These are phyloP conservation scores for Globisporangium iwayamae DNA, from an alignment of 352 stramenopile genomes.

Conservation along the genomic window DNA sequence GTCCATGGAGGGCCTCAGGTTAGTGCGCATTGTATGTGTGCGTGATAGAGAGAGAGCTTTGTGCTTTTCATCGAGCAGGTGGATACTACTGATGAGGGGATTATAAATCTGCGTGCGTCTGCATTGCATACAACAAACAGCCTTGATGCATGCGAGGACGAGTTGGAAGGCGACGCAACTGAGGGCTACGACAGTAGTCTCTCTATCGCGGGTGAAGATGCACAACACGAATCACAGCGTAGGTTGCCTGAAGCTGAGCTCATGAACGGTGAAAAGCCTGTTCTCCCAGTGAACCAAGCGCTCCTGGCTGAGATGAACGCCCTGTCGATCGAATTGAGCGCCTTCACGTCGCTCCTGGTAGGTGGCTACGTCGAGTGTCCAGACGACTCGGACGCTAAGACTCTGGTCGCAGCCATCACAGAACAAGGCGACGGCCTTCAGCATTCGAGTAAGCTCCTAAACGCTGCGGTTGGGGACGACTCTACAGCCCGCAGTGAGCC, in stretches of 20 bases:
- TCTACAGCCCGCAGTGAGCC: not conserved
- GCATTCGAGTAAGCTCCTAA: not conserved
- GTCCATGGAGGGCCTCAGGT: constrained; percentile 19
- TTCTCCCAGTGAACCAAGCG: not conserved
- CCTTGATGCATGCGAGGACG: not conserved
- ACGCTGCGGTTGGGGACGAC: not conserved
- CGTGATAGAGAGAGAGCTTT: too few species aligned
- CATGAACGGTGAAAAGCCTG: not conserved
- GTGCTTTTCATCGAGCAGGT: too few species aligned
- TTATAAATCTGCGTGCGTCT: not conserved
- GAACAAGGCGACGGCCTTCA: not conserved
- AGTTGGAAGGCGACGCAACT: not conserved
- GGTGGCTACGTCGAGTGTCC: not conserved
- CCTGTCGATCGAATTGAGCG: constrained; percentile 26
- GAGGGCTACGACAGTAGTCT: not conserved
- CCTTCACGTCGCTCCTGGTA: constrained; percentile 17
- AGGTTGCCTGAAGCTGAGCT: too few species aligned
- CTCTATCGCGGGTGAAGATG: not conserved
- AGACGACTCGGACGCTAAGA: not conserved
- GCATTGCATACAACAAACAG: not conserved
- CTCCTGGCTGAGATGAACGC: constrained; percentile 13
- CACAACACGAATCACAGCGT: too few species aligned
- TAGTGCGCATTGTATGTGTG: not conserved
- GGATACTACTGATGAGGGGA: not conserved
- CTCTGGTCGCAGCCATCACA: not conserved